Evolutionary conservation across 176 grass and related monocot species (phyloP).

Genomic region (Pontederia crassipes): DNA sequence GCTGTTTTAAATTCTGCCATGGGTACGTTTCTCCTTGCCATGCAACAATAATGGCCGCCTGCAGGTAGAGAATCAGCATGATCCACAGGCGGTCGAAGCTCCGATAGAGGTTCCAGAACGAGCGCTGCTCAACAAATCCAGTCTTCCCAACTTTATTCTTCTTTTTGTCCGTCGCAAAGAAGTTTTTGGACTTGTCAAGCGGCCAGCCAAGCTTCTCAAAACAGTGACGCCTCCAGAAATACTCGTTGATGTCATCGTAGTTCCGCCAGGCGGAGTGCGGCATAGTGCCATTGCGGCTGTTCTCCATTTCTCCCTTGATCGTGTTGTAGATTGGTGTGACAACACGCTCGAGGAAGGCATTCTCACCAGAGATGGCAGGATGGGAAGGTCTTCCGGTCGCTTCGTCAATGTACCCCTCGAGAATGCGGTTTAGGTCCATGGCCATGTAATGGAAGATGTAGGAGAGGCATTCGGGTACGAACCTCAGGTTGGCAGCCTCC

Average conservation of each 20-base stretch:
- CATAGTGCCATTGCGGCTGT: slow-evolving; percentile 56
- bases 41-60: slow-evolving; percentile 67
- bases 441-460: slow-evolving; percentile 94
- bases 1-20: slow-evolving; percentile 53
- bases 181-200: slow-evolving; percentile 29
- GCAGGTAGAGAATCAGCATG: slow-evolving; percentile 78
- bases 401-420: slow-evolving; percentile 39
- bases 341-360: slow-evolving; percentile 58
- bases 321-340: slow-evolving; percentile 65
- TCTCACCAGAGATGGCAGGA: slow-evolving; percentile 44
- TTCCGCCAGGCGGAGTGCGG: slow-evolving; percentile 90
- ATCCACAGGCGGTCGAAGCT: slow-evolving; percentile 92
- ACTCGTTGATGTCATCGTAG: slow-evolving; percentile 96
- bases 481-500: slow-evolving; percentile 83
- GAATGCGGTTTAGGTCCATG: slow-evolving; percentile 59
- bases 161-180: slow-evolving; percentile 40
- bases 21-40: slow-evolving; percentile 50
- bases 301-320: slow-evolving; percentile 43
- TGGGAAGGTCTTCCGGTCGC: slow-evolving; percentile 25
- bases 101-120: slow-evolving; percentile 93
- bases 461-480: slow-evolving; percentile 86
- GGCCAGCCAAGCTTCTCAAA: slow-evolving; percentile 69
- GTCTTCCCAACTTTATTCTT: slow-evolving; percentile 64
- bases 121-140: slow-evolving; percentile 88
- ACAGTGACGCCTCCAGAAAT: slow-evolving; percentile 70